Conservation (phyloP, 2,329 filamentous ascomycete species). For the Fusarium sp. region DNA sequence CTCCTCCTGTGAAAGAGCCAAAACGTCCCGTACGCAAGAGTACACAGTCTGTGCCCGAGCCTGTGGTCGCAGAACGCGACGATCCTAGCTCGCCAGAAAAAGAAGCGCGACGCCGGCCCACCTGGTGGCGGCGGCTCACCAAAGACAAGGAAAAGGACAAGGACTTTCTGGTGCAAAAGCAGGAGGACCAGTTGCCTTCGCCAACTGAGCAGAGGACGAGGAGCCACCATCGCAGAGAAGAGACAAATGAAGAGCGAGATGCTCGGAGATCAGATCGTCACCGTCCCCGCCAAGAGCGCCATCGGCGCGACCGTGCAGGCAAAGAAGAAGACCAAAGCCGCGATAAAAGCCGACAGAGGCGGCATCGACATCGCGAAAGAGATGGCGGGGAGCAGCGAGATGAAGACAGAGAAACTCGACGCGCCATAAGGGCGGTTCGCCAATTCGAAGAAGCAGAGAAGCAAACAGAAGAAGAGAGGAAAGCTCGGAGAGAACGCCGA, state of each 20-base stretch:
- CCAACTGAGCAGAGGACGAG: background rate
- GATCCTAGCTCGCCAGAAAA: background rate
- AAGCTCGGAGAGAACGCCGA: slow-evolving; percentile 4
- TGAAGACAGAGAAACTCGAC: slow-evolving; percentile 1
- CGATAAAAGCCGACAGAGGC: background rate
- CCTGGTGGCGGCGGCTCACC: slow-evolving; percentile 15
- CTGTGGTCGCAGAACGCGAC: slow-evolving; percentile 4
- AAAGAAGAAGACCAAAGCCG: background rate
- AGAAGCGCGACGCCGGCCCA: slow-evolving; percentile 6
- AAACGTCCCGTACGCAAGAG: background rate
- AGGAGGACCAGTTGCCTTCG: background rate
- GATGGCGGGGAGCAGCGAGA: background rate
- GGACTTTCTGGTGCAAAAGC: background rate
- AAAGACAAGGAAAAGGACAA: background rate
- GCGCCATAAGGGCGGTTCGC: slow-evolving; percentile 2
- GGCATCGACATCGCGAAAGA: background rate
- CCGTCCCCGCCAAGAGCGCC: slow-evolving; percentile 1
- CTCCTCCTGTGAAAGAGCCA: background rate
- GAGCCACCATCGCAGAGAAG: background rate
- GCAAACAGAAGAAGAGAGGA: slow-evolving; percentile 9
- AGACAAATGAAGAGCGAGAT: slow-evolving; percentile 8
- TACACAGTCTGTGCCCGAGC: background rate
- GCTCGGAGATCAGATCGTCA: slow-evolving; percentile 2
- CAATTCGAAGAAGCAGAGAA: slow-evolving; percentile 1
- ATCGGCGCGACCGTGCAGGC: background rate